Conservation (phyloP, 2,329 filamentous ascomycete species). For the Arthrobotrys sphaeroides region DNA sequence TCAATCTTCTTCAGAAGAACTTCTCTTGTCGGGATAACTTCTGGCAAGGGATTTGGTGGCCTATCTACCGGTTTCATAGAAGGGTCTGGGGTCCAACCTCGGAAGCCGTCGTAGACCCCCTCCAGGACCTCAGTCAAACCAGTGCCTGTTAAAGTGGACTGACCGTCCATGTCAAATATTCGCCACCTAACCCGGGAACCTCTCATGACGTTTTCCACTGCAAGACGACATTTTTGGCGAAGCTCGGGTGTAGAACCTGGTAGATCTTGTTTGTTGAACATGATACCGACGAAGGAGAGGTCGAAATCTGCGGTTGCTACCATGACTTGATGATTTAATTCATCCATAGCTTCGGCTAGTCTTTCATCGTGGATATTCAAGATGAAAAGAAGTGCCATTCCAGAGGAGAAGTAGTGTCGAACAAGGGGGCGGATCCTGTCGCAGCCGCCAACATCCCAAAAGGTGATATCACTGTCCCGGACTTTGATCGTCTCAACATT, state of each 20-base stretch:
- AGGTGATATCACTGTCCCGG: conserved; percentile 23
- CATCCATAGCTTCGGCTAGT: conserved; percentile 57
- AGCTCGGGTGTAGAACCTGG: conserved; percentile 34
- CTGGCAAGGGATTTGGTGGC: background rate
- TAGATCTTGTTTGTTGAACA: conserved; percentile 60
- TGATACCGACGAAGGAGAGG: conserved; percentile 58
- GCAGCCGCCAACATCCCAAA: conserved; percentile 56
- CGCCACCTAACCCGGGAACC: background rate
- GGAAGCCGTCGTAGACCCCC: conserved; percentile 49
- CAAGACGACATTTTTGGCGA: background rate
- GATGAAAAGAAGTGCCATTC: conserved; percentile 58
- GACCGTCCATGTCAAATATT: conserved; percentile 30
- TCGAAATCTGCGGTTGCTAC: conserved; percentile 55
- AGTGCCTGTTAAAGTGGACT: background rate
- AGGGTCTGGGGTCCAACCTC: conserved; percentile 54
- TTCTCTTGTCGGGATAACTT: conserved; percentile 9
- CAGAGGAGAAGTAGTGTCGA: conserved; percentile 58
- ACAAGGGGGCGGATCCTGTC: conserved; percentile 58
- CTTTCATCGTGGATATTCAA: conserved; percentile 58
- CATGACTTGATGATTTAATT: conserved; percentile 56
- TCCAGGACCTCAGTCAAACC: conserved; percentile 40
- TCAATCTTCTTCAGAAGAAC: conserved; percentile 20
- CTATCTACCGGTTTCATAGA: background rate
- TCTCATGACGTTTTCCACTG: background rate
- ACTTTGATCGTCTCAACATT: conserved; percentile 54